These are phyloP conservation scores for Hansfordia pulvinata DNA, from an alignment of 2,329 filamentous ascomycete species.

Conservation along the genomic window DNA sequence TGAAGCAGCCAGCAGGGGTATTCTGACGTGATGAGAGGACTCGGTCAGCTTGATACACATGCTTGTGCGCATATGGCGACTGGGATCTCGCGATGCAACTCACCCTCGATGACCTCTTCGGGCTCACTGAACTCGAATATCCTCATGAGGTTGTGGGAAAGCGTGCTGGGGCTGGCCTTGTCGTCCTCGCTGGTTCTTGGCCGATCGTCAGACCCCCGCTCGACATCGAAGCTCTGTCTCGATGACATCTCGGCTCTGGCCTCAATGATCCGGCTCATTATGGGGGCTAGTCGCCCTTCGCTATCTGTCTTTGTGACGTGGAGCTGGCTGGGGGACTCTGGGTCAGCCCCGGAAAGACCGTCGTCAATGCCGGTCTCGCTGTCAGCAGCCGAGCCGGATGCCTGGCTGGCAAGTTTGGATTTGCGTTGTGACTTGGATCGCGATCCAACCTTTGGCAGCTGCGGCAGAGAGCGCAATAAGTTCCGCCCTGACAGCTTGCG, in stretches of 20 bases:
- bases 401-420: conserved; percentile 24
- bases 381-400: conserved; percentile 17
- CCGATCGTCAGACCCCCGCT: conserved; percentile 27
- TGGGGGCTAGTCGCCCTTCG: conserved; percentile 44
- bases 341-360: too few species aligned
- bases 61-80: too few species aligned
- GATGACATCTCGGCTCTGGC: conserved; percentile 51
- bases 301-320: conserved; percentile 14
- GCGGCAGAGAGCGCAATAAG: conserved; percentile 51
- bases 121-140: conserved; percentile 74
- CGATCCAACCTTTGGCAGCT: conserved; percentile 31
- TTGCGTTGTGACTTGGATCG: conserved; percentile 25
- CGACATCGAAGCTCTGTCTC: conserved; percentile 43
- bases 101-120: conserved; percentile 74
- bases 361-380: conserved; percentile 6
- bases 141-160: conserved; percentile 62
- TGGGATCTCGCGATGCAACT: too few species aligned
- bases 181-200: conserved; percentile 16
- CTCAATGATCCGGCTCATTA: conserved; percentile 68
- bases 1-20: conserved; percentile 91
- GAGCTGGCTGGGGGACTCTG: conserved; percentile 11
- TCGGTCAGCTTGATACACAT: background rate
- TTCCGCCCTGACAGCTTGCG: conserved; percentile 52
- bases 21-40: conserved; percentile 33
- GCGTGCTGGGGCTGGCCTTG: conserved; percentile 34